These are phyloP conservation scores for Mortierella sp. DNA, from an alignment of 371 early-diverging fungal genomes.

Conservation along the genomic window DNA sequence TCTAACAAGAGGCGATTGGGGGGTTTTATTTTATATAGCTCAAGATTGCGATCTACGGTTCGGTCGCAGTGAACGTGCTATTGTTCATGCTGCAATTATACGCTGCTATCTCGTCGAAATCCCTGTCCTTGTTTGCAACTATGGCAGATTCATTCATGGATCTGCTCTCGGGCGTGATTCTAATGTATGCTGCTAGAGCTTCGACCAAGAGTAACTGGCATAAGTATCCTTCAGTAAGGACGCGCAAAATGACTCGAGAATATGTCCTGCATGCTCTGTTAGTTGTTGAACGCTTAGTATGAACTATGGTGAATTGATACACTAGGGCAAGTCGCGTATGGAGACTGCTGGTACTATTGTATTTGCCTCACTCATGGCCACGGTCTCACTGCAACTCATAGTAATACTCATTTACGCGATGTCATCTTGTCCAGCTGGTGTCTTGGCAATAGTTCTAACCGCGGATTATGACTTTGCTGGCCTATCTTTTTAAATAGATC, in stretches of 20 bases:
- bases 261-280: too few species aligned
- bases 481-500: conserved; percentile 57
- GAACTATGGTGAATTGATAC: not conserved
- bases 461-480: too few species aligned
- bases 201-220: conserved; percentile 69
- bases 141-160: conserved; percentile 97
- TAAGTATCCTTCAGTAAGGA: conserved; percentile 83
- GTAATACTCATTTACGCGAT: conserved; percentile 50
- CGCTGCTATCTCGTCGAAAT: conserved; percentile 87
- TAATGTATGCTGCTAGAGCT: conserved; percentile 74
- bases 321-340: conserved; percentile 84
- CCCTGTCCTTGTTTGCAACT: conserved; percentile 90
- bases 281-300: not conserved
- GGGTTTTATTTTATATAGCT: conserved; percentile 55
- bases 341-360: conserved; percentile 96
- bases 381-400: conserved; percentile 88
- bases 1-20: too few species aligned
- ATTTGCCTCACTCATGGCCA: conserved; percentile 91
- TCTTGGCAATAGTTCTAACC: too few species aligned
- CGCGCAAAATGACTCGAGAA: not conserved
- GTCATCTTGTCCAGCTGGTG: not conserved
- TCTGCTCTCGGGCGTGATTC: conserved; percentile 75
- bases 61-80: conserved; percentile 82
- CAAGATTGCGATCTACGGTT: conserved; percentile 89
- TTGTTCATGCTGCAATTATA: conserved; percentile 84